phyloP scores from a whole-genome alignment of 2,329 filamentous ascomycete species.

The Apiospora rasikravindrae region DNA sequence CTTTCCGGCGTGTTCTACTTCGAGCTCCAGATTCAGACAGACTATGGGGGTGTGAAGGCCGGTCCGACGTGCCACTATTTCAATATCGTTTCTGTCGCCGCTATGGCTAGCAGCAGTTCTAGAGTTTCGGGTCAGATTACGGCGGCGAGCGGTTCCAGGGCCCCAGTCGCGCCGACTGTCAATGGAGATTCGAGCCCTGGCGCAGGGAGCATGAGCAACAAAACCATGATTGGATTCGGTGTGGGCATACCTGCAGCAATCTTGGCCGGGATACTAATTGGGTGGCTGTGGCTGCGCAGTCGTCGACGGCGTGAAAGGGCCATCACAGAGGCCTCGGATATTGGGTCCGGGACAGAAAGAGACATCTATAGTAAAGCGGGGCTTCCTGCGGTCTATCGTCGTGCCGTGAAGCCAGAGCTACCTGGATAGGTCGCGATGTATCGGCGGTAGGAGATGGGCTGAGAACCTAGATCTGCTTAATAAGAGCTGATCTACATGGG shows the following conservation, averaged over 20 bases:
- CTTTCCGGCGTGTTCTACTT: background rate
- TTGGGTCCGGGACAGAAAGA: background rate
- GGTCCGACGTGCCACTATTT: background rate
- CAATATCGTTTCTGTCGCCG: background rate
- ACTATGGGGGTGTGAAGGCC: background rate
- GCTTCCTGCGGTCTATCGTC: background rate
- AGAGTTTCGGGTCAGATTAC: background rate
- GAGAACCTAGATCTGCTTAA: no score
- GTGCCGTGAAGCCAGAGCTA: background rate
- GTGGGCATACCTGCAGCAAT: background rate
- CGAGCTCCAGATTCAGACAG: background rate
- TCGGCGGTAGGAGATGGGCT: no score
- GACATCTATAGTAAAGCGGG: background rate
- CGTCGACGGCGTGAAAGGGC: background rate
- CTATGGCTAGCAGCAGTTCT: background rate
- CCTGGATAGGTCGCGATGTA: background rate
- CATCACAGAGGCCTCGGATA: background rate
- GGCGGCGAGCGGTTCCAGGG: background rate
- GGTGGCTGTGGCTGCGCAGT: background rate
- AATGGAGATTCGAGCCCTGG: background rate
- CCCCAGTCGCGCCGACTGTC: background rate
- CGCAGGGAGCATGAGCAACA: background rate
- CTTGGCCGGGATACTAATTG: background rate
- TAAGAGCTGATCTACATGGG: no score
- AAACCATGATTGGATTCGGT: background rate